A percentile compares a stretch with the other conserved stretches of the same genome.
Evolutionary conservation across 768 basidiomycete genomes (phyloP).

Genomic region (Lactarius deliciosus): DNA sequence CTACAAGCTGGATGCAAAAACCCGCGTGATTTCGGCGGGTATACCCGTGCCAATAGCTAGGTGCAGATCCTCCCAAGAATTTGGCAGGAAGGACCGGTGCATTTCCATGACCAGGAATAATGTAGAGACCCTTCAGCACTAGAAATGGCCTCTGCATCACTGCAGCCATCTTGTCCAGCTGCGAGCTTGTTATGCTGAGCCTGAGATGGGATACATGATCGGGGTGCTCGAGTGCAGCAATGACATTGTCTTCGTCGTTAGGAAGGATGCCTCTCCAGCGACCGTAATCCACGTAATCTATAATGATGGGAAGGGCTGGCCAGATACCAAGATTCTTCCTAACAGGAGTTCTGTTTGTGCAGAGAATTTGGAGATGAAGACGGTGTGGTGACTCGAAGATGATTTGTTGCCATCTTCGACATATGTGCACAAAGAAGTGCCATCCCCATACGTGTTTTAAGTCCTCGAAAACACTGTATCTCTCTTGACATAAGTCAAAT

Average conservation of each 20-base stretch:
- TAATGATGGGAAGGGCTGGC: neutral
- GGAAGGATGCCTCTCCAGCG: no score
- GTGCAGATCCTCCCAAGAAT: constrained; percentile 1
- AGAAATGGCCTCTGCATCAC: neutral
- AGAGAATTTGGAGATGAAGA: neutral
- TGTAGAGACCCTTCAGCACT: neutral
- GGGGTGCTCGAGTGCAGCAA: neutral
- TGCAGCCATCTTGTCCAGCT: neutral
- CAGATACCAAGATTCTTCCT: neutral
- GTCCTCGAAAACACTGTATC: no score
- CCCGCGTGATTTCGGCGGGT: no score
- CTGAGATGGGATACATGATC: neutral
- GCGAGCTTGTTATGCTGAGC: neutral
- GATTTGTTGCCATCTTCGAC: neutral
- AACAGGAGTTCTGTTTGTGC: neutral
- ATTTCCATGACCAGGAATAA: rapidly evolving
- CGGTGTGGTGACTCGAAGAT: neutral
- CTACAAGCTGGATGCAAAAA: no score
- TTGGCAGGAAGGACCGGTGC: neutral
- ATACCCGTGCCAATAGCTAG: no score
- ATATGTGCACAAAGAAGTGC: neutral
- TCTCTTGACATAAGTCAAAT: neutral
- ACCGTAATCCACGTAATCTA: neutral
- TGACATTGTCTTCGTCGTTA: neutral
- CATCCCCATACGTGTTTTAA: no score